phyloP scores from a whole-genome alignment of 352 stramenopile species.

The Globisporangium paddicum region DNA sequence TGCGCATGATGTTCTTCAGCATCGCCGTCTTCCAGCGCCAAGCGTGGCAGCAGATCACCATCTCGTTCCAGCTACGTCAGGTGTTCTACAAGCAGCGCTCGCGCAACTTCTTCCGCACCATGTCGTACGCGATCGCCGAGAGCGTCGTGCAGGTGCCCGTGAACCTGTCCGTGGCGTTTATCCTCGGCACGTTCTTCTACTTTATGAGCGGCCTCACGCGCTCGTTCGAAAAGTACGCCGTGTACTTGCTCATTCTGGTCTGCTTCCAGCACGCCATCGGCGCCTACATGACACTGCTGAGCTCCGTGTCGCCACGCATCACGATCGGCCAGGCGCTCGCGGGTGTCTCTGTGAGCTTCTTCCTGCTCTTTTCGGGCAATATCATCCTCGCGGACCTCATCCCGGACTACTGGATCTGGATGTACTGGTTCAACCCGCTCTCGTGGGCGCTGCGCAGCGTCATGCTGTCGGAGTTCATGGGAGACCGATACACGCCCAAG shows the following conservation, averaged over 20 bases:
- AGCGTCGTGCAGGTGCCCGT: constrained; percentile 7
- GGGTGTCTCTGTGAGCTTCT: constrained; percentile 30
- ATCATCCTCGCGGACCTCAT: constrained; percentile 38
- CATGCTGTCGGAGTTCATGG: constrained; percentile 30
- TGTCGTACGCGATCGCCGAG: constrained; percentile 69
- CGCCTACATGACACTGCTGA: constrained; percentile 32
- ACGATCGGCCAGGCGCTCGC: constrained; percentile 26
- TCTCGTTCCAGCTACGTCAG: constrained; percentile 59
- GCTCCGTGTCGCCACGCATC: constrained; percentile 25
- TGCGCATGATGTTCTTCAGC: constrained; percentile 69
- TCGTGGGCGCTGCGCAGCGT: constrained; percentile 30
- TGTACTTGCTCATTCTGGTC: constrained; percentile 60
- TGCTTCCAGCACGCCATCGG: constrained; percentile 50
- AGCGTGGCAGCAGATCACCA: constrained; percentile 59
- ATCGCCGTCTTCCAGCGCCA: constrained; percentile 72
- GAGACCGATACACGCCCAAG: constrained; percentile 2
- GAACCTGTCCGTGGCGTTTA: constrained; percentile 7
- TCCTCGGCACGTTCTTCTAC: constrained; percentile 27
- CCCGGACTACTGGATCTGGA: constrained; percentile 36
- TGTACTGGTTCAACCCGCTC: constrained; percentile 45
- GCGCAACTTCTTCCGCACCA: constrained; percentile 87
- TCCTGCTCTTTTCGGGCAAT: constrained; percentile 40
- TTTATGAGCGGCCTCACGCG: constrained; percentile 64
- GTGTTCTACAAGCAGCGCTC: constrained; percentile 88
- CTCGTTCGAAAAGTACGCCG: constrained; percentile 32